Conservation (phyloP, 2,329 filamentous ascomycete species). For the Penicillium concentricum region DNA sequence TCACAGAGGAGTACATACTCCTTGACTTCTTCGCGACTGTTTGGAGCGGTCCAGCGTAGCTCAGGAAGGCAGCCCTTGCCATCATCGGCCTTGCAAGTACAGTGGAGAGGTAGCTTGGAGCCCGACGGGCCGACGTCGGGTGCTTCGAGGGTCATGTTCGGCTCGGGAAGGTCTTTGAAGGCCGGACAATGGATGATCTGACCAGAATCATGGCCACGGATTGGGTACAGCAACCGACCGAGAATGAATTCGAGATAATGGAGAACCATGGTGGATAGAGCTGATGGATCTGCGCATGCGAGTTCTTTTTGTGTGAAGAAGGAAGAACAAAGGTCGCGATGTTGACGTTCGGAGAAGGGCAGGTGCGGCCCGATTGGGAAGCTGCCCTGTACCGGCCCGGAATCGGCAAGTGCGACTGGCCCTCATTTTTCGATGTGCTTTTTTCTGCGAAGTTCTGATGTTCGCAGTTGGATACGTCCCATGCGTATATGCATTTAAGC, state of each 20-base stretch:
- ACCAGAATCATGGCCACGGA: constrained; percentile 27
- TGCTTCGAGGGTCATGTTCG: constrained; percentile 27
- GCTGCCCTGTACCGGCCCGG: constrained; percentile 22
- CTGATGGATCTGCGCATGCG: no score
- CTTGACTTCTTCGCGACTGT: constrained; percentile 12
- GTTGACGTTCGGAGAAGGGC: not conserved
- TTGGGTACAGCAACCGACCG: constrained; percentile 22
- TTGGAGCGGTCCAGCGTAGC: constrained; percentile 25
- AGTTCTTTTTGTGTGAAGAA: not conserved
- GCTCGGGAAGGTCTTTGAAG: constrained; percentile 22
- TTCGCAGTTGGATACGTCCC: not conserved
- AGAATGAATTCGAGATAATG: constrained; percentile 23
- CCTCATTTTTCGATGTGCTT: not conserved
- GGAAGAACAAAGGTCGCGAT: not conserved
- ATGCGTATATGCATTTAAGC: not conserved
- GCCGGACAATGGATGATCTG: constrained; percentile 23
- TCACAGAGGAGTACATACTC: constrained; percentile 33
- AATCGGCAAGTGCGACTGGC: constrained; percentile 13
- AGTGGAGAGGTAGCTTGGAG: constrained; percentile 20
- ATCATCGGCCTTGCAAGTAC: constrained; percentile 25
- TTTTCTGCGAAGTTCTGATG: not conserved
- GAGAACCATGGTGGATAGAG: not conserved
- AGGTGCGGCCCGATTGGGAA: not conserved
- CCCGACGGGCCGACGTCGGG: constrained; percentile 25
- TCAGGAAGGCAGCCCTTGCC: constrained; percentile 23